Base-by-base conservation (phyloP, 2,329 filamentous ascomycete species). In the Ophiostoma piceae region DNA sequence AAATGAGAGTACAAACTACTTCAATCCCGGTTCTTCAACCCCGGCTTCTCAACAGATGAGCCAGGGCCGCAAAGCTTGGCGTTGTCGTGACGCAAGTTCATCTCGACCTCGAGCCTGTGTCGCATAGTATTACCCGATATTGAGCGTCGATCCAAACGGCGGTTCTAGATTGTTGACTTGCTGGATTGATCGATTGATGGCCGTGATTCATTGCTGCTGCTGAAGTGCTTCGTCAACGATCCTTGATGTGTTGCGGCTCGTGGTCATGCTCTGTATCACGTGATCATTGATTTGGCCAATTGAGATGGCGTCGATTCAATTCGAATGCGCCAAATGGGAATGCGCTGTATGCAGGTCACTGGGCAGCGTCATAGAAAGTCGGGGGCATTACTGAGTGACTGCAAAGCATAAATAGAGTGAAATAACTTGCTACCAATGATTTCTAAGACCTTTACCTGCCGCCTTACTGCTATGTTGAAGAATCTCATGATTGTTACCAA, bases 21-120 rank as follows among this genome's bases (percentile, higher is more conserved):
- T 9, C 26, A 3, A 62, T 35, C 57, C 57, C 16, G 57, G 57
- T 35, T 57, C 57, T 29, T 60, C 57, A 57, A 62, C 51, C 51
- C 51, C 51, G 51, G 51, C 51, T 57, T 57, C 51, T 57, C 51
- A 57, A 7, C 51, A 57, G 43, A 57, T 57, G 57, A 26, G 57
- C 57, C 57, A 62, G 57, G 57, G 57, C 26, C 57, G 57, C 22
- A 62, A 62, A 62, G 57, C 57, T 62, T 62, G 57, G 57, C 57
- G 26, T 29, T 57, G 51, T 62, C 57, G 57, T 62, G 57, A 62
- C n/a, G 51, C 22, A 57, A 57, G 26, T 57, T 8, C 26, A 26
- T 57, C 51, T 57, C 22, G 43, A 47, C 43, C 16, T 47, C 51
- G 51, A 26, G 51, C 5, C 41, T 54, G 57, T 35, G 57, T 62